Conservation (phyloP, 345 rosid genomes). For the Rhodomyrtus tomentosa region DNA sequence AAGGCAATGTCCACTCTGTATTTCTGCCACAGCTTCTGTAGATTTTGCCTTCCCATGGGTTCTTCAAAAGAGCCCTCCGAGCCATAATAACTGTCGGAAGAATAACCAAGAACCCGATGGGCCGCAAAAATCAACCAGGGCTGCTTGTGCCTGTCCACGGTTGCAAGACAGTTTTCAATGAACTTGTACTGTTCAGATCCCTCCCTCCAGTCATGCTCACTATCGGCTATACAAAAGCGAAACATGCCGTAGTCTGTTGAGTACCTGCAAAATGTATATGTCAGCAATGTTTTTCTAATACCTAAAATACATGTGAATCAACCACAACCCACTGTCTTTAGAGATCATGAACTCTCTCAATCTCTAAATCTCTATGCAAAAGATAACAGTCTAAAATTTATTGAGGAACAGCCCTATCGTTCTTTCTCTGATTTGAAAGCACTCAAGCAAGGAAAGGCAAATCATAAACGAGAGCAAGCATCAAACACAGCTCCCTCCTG, state of each 20-base stretch:
- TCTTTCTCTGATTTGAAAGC: neutral
- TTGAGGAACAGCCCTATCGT: neutral
- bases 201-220: conserved; percentile 82
- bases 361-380: neutral
- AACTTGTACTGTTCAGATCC: conserved; percentile 57
- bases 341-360: neutral
- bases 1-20: conserved; percentile 77
- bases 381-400: neutral
- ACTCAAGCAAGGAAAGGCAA: neutral
- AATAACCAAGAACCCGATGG: conserved; percentile 74
- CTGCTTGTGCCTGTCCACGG: conserved; percentile 66
- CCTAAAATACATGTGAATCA: neutral
- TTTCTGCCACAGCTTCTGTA: conserved; percentile 83
- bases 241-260: conserved; percentile 71
- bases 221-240: conserved; percentile 67
- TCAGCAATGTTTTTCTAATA: neutral
- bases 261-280: conserved; percentile 34
- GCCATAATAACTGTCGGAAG: conserved; percentile 41
- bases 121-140: conserved; percentile 78
- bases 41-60: conserved; percentile 67
- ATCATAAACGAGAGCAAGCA: neutral
- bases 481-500: neutral
- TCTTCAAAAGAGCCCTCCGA: conserved; percentile 55
- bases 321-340: neutral
- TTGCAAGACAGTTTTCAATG: conserved; percentile 57